Conservation (phyloP, 139 green algal genomes). For the Desmodesmus armatus region DNA sequence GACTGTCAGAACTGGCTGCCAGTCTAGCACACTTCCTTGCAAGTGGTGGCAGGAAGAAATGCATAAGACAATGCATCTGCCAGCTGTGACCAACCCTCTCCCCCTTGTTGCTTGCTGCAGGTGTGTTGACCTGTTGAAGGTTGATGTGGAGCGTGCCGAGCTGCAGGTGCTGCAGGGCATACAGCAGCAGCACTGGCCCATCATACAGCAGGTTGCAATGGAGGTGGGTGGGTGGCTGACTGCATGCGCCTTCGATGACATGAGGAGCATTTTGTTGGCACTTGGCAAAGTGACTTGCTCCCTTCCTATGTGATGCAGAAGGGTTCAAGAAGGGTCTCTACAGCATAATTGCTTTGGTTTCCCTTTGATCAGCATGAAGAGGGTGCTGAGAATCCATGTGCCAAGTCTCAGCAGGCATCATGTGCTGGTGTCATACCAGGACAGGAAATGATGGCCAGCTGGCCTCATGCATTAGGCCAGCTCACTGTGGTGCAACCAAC, state of each 20-base stretch:
- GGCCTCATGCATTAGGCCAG: too few relatives aligned
- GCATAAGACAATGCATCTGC: not conserved
- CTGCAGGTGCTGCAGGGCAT: constrained; percentile 63
- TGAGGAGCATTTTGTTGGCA: not conserved
- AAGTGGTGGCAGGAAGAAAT: too few relatives aligned
- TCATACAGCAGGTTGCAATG: constrained; percentile 58
- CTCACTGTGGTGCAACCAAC: too few relatives aligned
- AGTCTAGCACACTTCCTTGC: too few relatives aligned
- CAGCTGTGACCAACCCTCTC: constrained; percentile 6
- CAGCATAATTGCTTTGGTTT: not conserved
- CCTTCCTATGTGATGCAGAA: not conserved
- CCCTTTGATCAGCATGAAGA: not conserved
- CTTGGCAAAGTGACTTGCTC: not conserved
- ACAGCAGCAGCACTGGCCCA: constrained; percentile 48
- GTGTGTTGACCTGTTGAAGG: constrained; percentile 63
- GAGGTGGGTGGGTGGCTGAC: constrained; percentile 16
- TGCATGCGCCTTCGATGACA: not conserved
- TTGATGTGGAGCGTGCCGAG: constrained; percentile 72
- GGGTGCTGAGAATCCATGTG: too few relatives aligned
- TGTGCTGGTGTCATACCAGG: too few relatives aligned
- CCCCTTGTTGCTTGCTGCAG: constrained; percentile 17
- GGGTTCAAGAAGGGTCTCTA: not conserved
- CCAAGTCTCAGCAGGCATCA: too few relatives aligned
- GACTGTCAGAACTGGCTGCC: too few relatives aligned
- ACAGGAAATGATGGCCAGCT: too few relatives aligned